Evolutionary conservation across 805 yeast species (phyloP), one percentile per base, ranked within the genome.

Genomic region (Grigorovia yakushimaensis): DNA sequence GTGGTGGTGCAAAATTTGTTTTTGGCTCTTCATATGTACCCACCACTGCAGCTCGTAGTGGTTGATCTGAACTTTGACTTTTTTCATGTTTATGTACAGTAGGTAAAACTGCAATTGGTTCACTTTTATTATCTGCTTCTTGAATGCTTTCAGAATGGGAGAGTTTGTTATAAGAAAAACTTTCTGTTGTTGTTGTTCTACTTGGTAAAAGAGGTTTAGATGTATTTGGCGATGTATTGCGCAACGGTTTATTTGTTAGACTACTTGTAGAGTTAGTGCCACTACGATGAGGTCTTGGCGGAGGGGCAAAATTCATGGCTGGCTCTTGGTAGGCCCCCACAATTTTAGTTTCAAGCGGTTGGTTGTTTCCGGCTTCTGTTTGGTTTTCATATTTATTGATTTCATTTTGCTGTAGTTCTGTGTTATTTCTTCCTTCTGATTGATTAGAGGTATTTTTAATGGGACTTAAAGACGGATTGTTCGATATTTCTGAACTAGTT

Each of bases 231-330:
- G 33, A 10, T 15, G 15, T 27, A 27, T 27, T 27, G 15, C 15
- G 13, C 10, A 27, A 27, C 15, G 33, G 33, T 27, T 27, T 27
- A 27, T 27, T 24, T 9, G n/a, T 23, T 23, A 23, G 9, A 6
- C 27, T 23, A 23, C 9, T 23, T 6, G 27, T 6, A 23, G n/a
- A 30, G n/a, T 30, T 33, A 15, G 11, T 15, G 6, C 37, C 15
- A 33, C 18, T 43, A 56, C 59, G 35, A 52, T 51, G 53, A 54
- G 73, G 49, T 63, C 58, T 65, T 59, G 71, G 61, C 3, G 78
- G 78, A 18, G 77, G 74, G 3, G 72, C 69, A 46, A 64, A 65
- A 38, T 10, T 65, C 51, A 46, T 71, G 59, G 33, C 62, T 21
- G 48, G 47, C 17, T 50, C 53, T 7, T 47, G 47, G 37, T 51